phyloP scores from a whole-genome alignment of 441 rosid genomes.

The Euphorbia corollata region DNA sequence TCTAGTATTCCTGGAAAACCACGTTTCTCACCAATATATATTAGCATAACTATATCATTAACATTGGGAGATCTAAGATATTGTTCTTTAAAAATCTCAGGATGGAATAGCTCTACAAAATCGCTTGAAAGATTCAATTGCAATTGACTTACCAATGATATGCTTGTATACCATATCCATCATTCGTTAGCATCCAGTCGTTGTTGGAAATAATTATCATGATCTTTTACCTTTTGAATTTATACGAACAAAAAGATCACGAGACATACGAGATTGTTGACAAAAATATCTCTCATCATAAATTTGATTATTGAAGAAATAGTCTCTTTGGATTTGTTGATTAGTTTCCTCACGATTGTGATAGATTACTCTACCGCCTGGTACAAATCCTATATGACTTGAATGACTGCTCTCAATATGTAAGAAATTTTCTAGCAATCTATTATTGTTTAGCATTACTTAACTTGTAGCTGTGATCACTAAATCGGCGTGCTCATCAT shows the following conservation, averaged over 20 bases:
- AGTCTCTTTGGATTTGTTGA: neutral
- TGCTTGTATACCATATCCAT: neutral
- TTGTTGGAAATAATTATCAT: neutral
- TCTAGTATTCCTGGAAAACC: slow-evolving; percentile 11
- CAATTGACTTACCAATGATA: neutral
- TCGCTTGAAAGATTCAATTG: slow-evolving; percentile 1
- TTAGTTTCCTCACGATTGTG: too few relatives aligned
- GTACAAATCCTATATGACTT: too few relatives aligned
- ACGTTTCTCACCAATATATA: too few relatives aligned
- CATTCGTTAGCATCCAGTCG: neutral
- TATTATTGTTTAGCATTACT: too few relatives aligned
- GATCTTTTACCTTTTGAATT: neutral
- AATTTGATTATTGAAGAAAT: too few relatives aligned
- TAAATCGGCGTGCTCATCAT: too few relatives aligned
- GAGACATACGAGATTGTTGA: neutral
- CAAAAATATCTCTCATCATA: neutral
- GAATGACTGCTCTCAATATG: too few relatives aligned
- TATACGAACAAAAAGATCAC: neutral
- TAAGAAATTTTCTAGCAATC: too few relatives aligned
- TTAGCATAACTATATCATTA: neutral
- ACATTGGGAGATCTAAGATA: neutral
- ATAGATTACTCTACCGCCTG: too few relatives aligned
- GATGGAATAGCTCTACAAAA: slow-evolving; percentile 5
- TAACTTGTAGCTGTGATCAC: too few relatives aligned
- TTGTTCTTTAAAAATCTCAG: neutral